Evolutionary conservation across 352 stramenopile genomes (phyloP), one percentile per base, ranked within the genome.

Genomic region (Globisporangium viniferum): DNA sequence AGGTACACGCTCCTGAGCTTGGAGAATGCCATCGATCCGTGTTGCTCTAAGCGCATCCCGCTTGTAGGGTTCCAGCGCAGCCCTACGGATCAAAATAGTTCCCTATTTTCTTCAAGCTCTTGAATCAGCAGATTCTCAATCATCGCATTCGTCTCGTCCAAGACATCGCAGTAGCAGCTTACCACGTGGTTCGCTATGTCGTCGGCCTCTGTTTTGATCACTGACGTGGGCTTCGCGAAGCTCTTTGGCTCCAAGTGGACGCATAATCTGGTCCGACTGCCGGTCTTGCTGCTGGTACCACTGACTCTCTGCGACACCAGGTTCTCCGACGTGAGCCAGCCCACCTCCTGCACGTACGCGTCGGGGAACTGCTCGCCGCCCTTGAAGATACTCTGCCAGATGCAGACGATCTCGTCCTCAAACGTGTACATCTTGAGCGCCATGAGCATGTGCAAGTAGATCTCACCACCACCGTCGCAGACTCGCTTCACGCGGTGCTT

Each of bases 101-200:
- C 31, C 31, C 31, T 35, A 35, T 35, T 0, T 35, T 35, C 39
- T 82, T 82, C 7, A 33, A 18, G 22, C 22, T 59, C 49, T 53
- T 87, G 68, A 20, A 90, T 49, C 18, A 90, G 62, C 46, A 87
- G 39, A 60, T 87, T 78, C 72, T 90, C 81, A 20, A 87, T 73
- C 67, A 80, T 81, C 20, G 77, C 59, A 54, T 75, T 81, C 66
- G 87, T 72, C 10, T 76, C 70, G 51, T 82, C 76, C n/a, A 86
- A 68, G 63, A 86, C 78, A 36, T 86, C 78, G 64, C 88, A 78
- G 64, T 86, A 87, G 3, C 67, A 71, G 64, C 87, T 77, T 27
- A 85, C 82, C 20, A 90, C 78, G 15, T 82, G 70, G 20, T 85
- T 87, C 20, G 80, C 81, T 3, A 90, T 72, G 53, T 84, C 57